A percentile compares a stretch with the other conserved stretches of the same genome.
Conservation (phyloP, 2,329 filamentous ascomycete species). For the Hysterium pulicare region DNA sequence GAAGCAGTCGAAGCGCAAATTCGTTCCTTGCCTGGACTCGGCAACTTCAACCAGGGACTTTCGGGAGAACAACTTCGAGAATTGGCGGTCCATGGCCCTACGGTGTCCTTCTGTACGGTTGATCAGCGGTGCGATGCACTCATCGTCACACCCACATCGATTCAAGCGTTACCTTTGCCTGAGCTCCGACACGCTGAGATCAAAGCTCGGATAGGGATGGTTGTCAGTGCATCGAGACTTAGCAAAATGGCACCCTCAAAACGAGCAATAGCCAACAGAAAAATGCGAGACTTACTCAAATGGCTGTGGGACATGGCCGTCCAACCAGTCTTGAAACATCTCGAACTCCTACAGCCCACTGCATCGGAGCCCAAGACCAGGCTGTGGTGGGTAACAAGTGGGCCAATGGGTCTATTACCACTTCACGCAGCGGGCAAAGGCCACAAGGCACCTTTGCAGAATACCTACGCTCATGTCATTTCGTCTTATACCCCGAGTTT, state of each 20-base stretch:
- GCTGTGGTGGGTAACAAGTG: slow-evolving; percentile 6
- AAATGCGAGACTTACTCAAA: slow-evolving; percentile 3
- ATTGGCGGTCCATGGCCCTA: too few relatives aligned
- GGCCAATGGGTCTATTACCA: slow-evolving; percentile 7
- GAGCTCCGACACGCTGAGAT: neutral
- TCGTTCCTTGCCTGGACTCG: too few relatives aligned
- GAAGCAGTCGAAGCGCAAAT: too few relatives aligned
- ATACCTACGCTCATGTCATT: slow-evolving; percentile 4
- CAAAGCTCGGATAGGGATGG: neutral
- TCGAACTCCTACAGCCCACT: neutral
- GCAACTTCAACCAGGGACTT: too few relatives aligned
- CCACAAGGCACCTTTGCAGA: neutral
- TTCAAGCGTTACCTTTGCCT: too few relatives aligned
- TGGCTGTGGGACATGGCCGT: slow-evolving; percentile 7
- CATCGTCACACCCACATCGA: too few relatives aligned
- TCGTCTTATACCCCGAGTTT: slow-evolving; percentile 5
- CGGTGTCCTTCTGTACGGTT: too few relatives aligned
- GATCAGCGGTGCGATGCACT: too few relatives aligned
- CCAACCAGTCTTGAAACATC: slow-evolving; percentile 4
- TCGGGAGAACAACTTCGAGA: too few relatives aligned
- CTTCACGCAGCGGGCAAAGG: slow-evolving; percentile 10
- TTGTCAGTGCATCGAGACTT: neutral
- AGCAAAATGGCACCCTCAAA: slow-evolving; percentile 4
- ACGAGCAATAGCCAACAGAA: slow-evolving; percentile 3
- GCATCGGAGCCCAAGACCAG: neutral